Evolutionary conservation across 352 stramenopile species (phyloP).

Genomic region (Phytophthora meadii): DNA sequence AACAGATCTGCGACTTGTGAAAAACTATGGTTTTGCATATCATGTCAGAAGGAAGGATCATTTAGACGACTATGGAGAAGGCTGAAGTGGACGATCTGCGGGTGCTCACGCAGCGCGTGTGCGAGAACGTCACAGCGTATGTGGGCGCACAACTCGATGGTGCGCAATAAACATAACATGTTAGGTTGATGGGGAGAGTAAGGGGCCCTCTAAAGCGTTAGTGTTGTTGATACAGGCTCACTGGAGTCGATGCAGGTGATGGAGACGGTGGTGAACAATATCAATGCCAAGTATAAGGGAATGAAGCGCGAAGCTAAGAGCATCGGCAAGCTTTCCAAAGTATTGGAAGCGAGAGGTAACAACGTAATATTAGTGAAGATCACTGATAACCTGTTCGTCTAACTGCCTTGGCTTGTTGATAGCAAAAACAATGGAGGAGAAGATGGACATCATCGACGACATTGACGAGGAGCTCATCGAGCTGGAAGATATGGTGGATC

Average conservation of each 20-base stretch:
- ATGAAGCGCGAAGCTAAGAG: slow-evolving; percentile 69
- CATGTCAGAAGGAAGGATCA: slow-evolving; percentile 10
- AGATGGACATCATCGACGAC: slow-evolving; percentile 82
- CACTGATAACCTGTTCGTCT: neutral
- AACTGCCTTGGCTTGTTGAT: neutral
- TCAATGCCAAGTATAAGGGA: slow-evolving; percentile 67
- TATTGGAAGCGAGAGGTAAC: slow-evolving; percentile 75
- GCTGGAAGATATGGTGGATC: slow-evolving; percentile 89
- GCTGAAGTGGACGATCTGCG: slow-evolving; percentile 62
- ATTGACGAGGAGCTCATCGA: slow-evolving; percentile 87
- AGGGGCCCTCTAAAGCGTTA: neutral
- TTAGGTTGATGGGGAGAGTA: no score
- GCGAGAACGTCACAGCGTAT: slow-evolving; percentile 75
- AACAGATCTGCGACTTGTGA: slow-evolving; percentile 34
- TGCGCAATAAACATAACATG: slow-evolving; percentile 14
- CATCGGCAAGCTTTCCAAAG: slow-evolving; percentile 69
- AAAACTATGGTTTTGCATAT: slow-evolving; percentile 9
- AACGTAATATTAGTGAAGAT: neutral
- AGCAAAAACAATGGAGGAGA: slow-evolving; percentile 71
- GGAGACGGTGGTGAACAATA: slow-evolving; percentile 60
- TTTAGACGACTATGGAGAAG: slow-evolving; percentile 60
- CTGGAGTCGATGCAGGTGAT: slow-evolving; percentile 79
- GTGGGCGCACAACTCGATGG: slow-evolving; percentile 69
- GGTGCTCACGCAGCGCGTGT: slow-evolving; percentile 69
- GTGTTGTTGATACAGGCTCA: slow-evolving; percentile 48